These are phyloP conservation scores for Zizania palustris DNA, from an alignment of 202 grass and related monocot species.

Conservation along the genomic window DNA sequence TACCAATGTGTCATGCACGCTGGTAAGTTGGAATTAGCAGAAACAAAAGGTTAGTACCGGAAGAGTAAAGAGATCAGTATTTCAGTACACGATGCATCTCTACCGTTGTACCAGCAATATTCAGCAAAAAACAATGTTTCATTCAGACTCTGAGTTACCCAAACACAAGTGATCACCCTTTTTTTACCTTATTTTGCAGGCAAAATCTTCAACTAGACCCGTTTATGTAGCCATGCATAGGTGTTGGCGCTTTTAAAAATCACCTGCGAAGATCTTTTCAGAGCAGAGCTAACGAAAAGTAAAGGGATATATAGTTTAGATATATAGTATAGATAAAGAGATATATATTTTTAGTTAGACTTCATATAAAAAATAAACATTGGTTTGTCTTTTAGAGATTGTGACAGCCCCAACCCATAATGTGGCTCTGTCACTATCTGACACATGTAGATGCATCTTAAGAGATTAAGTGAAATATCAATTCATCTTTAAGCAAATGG, in stretches of 20 bases:
- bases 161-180: conserved; percentile 18
- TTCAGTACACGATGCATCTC: not conserved
- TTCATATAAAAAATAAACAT: too few species aligned
- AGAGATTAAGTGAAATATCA: not conserved
- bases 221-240: conserved; percentile 29
- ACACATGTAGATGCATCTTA: too few species aligned
- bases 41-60: not conserved
- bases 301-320: too few species aligned
- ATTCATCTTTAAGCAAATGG: not conserved
- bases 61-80: conserved; percentile 2
- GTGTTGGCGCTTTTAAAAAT: conserved; percentile 14
- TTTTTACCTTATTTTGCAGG: conserved; percentile 35
- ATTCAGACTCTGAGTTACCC: not conserved
- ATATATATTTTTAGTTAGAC: too few species aligned
- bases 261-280: conserved; percentile 32
- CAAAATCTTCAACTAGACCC: conserved; percentile 47
- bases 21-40: not conserved
- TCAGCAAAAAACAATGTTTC: not conserved
- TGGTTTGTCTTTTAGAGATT: too few species aligned
- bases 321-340: too few species aligned
- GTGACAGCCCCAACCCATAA: too few species aligned
- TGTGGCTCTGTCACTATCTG: too few species aligned
- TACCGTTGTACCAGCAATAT: not conserved
- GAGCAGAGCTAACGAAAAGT: too few species aligned
- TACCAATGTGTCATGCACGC: not conserved